These are phyloP conservation scores for Cercophora sp. DNA, from an alignment of 495 filamentous ascomycete genomes.

Conservation along the genomic window DNA sequence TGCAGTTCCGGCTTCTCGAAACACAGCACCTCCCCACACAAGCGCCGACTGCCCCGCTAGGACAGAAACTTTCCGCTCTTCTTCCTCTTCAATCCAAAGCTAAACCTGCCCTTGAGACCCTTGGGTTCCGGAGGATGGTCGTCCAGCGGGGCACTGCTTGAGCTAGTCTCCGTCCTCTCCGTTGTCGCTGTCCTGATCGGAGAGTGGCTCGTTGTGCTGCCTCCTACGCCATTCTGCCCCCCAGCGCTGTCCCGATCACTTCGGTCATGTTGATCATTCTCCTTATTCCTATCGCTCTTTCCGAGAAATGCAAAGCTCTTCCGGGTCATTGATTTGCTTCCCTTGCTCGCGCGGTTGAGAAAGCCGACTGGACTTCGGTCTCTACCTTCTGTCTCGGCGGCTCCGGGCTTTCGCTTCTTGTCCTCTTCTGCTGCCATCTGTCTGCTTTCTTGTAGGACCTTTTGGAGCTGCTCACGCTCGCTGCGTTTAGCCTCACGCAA, in stretches of 20 bases:
- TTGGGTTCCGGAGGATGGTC: constrained; percentile 26
- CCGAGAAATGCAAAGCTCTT: constrained; percentile 48
- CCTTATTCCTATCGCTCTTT: constrained; percentile 30
- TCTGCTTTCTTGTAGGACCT: constrained; percentile 42
- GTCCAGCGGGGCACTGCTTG: constrained; percentile 8
- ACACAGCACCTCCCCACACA: neutral
- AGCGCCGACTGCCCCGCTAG: constrained; percentile 14
- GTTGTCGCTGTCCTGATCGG: constrained; percentile 10
- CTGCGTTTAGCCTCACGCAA: constrained; percentile 32
- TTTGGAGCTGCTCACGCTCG: constrained; percentile 38
- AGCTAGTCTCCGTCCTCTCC: constrained; percentile 14
- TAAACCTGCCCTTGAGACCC: constrained; percentile 50
- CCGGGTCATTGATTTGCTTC: constrained; percentile 43
- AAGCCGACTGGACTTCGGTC: constrained; percentile 25
- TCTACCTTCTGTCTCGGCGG: constrained; percentile 1
- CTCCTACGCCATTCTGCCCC: constrained; percentile 11
- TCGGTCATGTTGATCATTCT: constrained; percentile 22
- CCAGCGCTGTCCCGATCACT: constrained; percentile 7
- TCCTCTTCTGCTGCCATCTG: constrained; percentile 40
- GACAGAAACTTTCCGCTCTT: constrained; percentile 49
- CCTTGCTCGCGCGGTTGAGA: constrained; percentile 34
- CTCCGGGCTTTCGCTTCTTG: constrained; percentile 33
- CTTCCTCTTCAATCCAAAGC: constrained; percentile 55
- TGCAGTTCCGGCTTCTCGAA: neutral
- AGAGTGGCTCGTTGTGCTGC: constrained; percentile 11